Base-by-base conservation (phyloP, 164 flowering plant species). In the Tetracentron sinense region DNA sequence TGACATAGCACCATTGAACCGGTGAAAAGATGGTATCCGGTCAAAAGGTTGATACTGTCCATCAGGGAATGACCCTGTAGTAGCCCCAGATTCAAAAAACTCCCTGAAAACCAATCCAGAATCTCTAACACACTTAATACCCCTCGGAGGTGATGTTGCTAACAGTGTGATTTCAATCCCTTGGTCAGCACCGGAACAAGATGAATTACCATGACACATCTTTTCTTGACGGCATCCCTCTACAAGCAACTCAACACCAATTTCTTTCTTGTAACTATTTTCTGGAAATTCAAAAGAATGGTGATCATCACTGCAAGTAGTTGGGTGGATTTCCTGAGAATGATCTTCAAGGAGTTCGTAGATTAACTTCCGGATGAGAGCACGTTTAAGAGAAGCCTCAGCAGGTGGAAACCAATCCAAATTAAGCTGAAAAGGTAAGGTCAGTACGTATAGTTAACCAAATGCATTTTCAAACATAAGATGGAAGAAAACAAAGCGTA, bases 321-420 rank as follows among this genome's bases (percentile, higher is more conserved):
- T 29, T 16, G 83, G 56, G 65, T 76, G 63, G 26, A 22, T 65
- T 66, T 70, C 80, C 33, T 10, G 67, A 58, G 78, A 58, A 54
- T 69, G 68, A 29, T 71, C 57, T 60, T 77, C 74, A 49, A 83
- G 75, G 42, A 90, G 79, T 29, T 81, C 83, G 75, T 67, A 77
- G 20, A 90, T 86, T 66, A 90, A 69, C 64, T 75, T 82, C 78
- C 77, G 78, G 44, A 93, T 85, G 44, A 58, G 51, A 46, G 80
- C 61, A 26, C 98, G 94, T 82, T 93, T 93, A 21, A 83, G 81
- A 42, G 88, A 93, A 50, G 86, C 89, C 72, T 93, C 97, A 21
- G 74, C 75, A 62, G 98, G 90, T 19, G 73, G 83, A 82, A 93
- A 93, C 98, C 98, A 93, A 65, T 85, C 75, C 20, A 30, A 59